Percentiles rank a stretch among this genome's conserved stretches.
These are phyloP conservation scores for Rhodotorula sp. DNA, from an alignment of 1,284 basidiomycete species.

Conservation along the genomic window DNA sequence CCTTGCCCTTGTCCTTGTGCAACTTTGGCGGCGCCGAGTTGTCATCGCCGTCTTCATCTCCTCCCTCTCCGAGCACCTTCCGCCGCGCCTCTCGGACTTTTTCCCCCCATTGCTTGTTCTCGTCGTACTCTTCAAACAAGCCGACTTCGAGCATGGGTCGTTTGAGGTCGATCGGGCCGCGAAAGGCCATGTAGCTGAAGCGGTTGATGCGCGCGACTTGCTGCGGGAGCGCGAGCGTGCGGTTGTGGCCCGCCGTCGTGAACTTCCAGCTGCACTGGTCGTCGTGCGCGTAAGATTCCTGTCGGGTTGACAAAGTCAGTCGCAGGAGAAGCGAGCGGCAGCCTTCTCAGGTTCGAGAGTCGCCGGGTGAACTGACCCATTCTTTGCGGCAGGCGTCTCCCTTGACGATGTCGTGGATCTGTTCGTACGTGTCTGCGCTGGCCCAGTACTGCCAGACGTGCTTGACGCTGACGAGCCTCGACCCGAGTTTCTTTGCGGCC, in stretches of 20 bases:
- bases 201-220: conserved; percentile 55
- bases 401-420: conserved; percentile 39
- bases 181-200: conserved; percentile 81
- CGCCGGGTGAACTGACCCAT: conserved; percentile 31
- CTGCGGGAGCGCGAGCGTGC: conserved; percentile 64
- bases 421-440: conserved; percentile 42
- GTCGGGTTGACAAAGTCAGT: background rate
- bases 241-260: conserved; percentile 71
- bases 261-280: conserved; percentile 75
- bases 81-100: conserved; percentile 12
- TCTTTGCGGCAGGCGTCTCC: background rate
- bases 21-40: background rate
- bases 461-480: conserved; percentile 80
- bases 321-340: background rate
- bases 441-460: conserved; percentile 54
- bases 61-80: background rate
- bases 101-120: conserved; percentile 2
- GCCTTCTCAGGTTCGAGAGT: background rate
- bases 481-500: conserved; percentile 69
- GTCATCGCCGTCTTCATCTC: conserved; percentile 4
- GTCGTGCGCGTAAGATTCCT: conserved; percentile 60
- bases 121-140: conserved; percentile 86
- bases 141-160: conserved; percentile 73
- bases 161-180: conserved; percentile 79
- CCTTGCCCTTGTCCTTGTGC: conserved; percentile 8